Conservation (phyloP, 2,329 filamentous ascomycete species). For the Sporothrix pallida region DNA sequence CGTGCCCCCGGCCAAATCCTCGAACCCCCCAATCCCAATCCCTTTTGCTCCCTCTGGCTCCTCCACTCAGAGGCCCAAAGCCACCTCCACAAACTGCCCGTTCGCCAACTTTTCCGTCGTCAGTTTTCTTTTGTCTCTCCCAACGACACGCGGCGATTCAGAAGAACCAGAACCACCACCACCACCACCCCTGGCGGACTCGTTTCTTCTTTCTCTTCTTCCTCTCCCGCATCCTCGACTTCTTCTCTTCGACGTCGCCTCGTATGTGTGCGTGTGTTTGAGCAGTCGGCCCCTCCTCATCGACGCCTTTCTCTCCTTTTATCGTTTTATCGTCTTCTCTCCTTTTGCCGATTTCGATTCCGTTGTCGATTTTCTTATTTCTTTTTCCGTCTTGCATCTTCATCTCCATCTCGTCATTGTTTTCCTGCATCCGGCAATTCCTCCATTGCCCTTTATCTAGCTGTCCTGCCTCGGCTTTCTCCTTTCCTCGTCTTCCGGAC, state of each 20-base stretch:
- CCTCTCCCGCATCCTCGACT: neutral
- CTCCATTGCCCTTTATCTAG: slow-evolving; percentile 7
- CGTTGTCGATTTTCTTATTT: neutral
- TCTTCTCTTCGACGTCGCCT: neutral
- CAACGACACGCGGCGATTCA: slow-evolving; percentile 25
- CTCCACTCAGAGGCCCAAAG: slow-evolving; percentile 19
- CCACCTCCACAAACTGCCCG: slow-evolving; percentile 24
- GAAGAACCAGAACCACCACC: neutral
- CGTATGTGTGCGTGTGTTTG: slow-evolving; percentile 19
- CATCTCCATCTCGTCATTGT: slow-evolving; percentile 7
- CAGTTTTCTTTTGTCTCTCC: slow-evolving; percentile 23
- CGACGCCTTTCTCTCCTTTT: neutral
- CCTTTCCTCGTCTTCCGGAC: neutral
- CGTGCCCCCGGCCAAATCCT: slow-evolving; percentile 15
- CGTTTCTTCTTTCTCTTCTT: neutral
- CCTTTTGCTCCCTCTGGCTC: slow-evolving; percentile 11
- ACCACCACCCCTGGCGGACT: slow-evolving; percentile 20
- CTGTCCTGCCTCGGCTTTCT: slow-evolving; percentile 3
- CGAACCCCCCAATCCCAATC: slow-evolving; percentile 21
- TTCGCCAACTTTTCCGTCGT: slow-evolving; percentile 28
- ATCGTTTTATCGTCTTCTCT: slow-evolving; percentile 9
- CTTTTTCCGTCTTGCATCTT: neutral
- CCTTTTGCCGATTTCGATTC: neutral
- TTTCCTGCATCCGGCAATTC: slow-evolving; percentile 5
- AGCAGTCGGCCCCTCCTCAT: slow-evolving; percentile 10